These are phyloP conservation scores for Parathielavia hyrcaniae DNA, from an alignment of 495 filamentous ascomycete species.

Conservation along the genomic window DNA sequence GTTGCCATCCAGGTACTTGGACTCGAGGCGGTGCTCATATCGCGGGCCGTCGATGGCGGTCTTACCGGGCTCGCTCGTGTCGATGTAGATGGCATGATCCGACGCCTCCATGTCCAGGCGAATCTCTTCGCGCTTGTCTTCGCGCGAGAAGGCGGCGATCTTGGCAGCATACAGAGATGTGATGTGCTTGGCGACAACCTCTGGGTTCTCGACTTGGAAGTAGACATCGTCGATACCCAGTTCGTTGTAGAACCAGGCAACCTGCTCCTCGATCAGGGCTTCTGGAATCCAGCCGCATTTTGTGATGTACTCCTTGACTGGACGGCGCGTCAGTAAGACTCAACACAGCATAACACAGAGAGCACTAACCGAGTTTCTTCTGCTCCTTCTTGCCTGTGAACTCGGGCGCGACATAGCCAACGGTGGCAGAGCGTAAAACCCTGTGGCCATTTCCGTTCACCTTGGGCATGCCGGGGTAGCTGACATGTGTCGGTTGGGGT, in stretches of 20 bases:
- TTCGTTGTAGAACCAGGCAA: slow-evolving; percentile 94
- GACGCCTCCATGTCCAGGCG: slow-evolving; percentile 87
- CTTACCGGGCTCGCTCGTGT: slow-evolving; percentile 85
- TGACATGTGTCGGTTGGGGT: slow-evolving; percentile 85
- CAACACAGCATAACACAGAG: not conserved
- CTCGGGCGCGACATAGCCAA: slow-evolving; percentile 90
- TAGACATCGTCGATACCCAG: slow-evolving; percentile 98
- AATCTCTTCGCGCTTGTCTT: slow-evolving; percentile 91
- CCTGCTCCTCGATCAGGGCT: slow-evolving; percentile 76
- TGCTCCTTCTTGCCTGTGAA: slow-evolving; percentile 93
- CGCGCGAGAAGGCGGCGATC: slow-evolving; percentile 85
- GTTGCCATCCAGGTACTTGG: slow-evolving; percentile 80
- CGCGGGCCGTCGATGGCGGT: slow-evolving; percentile 67
- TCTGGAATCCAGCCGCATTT: slow-evolving; percentile 71
- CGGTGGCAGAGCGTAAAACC: slow-evolving; percentile 79
- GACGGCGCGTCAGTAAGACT: slow-evolving; percentile 21
- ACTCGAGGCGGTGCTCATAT: slow-evolving; percentile 89
- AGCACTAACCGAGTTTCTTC: slow-evolving; percentile 72
- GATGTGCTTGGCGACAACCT: slow-evolving; percentile 86
- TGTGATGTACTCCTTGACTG: slow-evolving; percentile 41
- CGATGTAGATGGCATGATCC: slow-evolving; percentile 97
- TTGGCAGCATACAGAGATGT: slow-evolving; percentile 96
- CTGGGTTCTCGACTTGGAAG: slow-evolving; percentile 84
- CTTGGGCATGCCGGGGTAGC: slow-evolving; percentile 57
- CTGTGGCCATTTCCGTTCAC: slow-evolving; percentile 52